phyloP scores from a whole-genome alignment of 2,329 filamentous ascomycete species.

The Trichoderma asperellum region DNA sequence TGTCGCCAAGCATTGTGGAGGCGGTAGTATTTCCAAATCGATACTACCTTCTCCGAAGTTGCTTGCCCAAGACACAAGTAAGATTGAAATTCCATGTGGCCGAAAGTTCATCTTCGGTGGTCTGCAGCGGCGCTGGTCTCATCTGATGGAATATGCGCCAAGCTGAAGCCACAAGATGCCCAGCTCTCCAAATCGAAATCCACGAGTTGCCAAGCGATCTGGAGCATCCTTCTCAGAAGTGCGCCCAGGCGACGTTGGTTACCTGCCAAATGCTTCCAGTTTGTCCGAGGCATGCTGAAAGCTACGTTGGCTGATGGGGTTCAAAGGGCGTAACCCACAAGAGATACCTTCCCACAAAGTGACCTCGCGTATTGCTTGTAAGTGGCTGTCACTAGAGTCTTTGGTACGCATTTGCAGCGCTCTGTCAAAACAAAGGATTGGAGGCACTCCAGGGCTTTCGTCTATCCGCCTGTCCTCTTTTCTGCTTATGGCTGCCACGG shows the following conservation, averaged over 20 bases:
- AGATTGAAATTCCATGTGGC: not conserved
- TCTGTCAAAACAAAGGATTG: not conserved
- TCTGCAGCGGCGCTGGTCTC: not conserved
- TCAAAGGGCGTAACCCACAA: not conserved
- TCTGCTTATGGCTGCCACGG: not conserved
- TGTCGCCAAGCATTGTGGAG: not conserved
- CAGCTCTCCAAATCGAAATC: not conserved
- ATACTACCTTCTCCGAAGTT: not conserved
- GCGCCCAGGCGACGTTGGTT: not conserved
- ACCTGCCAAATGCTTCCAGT: not conserved
- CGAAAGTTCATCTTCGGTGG: not conserved
- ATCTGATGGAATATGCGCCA: not conserved
- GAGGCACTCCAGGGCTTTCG: not conserved
- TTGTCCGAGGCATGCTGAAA: constrained; percentile 8
- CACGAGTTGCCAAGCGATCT: constrained; percentile 9
- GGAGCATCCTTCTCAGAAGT: not conserved
- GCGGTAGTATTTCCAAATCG: not conserved
- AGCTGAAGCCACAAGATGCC: not conserved
- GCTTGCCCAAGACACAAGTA: not conserved
- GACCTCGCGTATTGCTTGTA: not conserved
- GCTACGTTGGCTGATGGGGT: not conserved
- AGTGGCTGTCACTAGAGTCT: not conserved
- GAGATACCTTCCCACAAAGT: not conserved
- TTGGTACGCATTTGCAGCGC: not conserved
- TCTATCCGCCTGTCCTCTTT: not conserved